Evolutionary conservation across 2,329 filamentous ascomycete genomes (phyloP), one percentile per base, ranked within the genome.

Genomic region (Aotearoamyces nothofagi): DNA sequence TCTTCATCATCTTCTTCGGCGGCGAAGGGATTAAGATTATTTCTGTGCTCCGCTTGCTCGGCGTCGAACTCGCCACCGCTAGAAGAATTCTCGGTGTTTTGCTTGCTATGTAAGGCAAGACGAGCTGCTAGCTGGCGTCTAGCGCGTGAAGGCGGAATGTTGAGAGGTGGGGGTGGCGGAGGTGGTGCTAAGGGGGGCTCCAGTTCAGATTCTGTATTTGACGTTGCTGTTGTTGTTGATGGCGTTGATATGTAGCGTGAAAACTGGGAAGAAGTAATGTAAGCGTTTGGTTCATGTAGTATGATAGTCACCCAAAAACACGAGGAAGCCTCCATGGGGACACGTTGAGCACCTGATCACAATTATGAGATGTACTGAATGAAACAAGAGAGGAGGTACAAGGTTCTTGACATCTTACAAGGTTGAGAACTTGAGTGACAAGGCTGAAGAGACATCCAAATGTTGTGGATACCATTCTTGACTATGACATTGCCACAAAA

Each of bases 51-150:
- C 7, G 23, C 26, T 10, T 36, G 33, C 22, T 44, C 41, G 4
- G 28, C 27, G 15, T 29, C 20, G 9, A 28, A 20, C 5, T 41
- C 38, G 7, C 40, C 38, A 16, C 32, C 36, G 17, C 39, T 45
- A n/a, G 42, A 39, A 4, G 28, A 32, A 24, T 39, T 40, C 4
- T 28, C 28, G 7, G 23, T 26, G 13, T 45, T 46, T 39, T 71
- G 69, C 51, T 81, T 77, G 40, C 74, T 70, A 39, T 82, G 78
- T 54, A 78, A 69, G 2, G 81, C 70, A 45, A 96, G 64, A 9
- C 86, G 73, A 9, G 81, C 80, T n/a, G 84, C 86, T n/a, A 96
- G 68, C 52, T 92, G 83, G 31, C 83, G 66, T 28, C 87, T 73
- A 5, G 87, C 87, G 29, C 87, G 73, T 5, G 83, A 92, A 2